These are phyloP conservation scores for Nothophoma quercina DNA, from an alignment of 2,329 filamentous ascomycete genomes.

Conservation along the genomic window DNA sequence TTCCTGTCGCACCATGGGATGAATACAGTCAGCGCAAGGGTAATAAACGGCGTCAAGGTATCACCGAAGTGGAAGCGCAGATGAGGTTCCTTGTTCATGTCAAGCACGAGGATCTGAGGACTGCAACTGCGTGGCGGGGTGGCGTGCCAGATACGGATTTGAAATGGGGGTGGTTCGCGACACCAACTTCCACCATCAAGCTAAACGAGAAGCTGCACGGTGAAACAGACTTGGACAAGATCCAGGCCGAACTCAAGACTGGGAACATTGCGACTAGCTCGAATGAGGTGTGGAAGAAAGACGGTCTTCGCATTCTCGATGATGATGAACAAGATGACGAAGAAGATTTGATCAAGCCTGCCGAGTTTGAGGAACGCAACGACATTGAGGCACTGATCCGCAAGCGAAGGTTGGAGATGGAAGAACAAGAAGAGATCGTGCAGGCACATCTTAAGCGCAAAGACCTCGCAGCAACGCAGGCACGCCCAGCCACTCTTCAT, in stretches of 20 bases:
- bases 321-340: constrained; percentile 47
- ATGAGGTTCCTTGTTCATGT: constrained; percentile 44
- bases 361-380: constrained; percentile 24
- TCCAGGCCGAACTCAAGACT: constrained; percentile 45
- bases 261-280: constrained; percentile 51
- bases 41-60: constrained; percentile 3
- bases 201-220: constrained; percentile 52
- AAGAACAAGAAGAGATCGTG: constrained; percentile 23
- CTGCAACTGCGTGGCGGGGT: constrained; percentile 51
- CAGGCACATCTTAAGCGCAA: constrained; percentile 6
- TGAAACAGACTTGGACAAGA: constrained; percentile 48
- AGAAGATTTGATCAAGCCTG: constrained; percentile 43
- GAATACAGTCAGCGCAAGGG: constrained; percentile 29
- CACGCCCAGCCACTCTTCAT: not conserved
- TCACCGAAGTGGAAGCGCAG: constrained; percentile 42
- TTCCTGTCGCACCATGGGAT: constrained; percentile 58
- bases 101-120: constrained; percentile 42
- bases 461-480: not conserved
- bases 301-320: constrained; percentile 57
- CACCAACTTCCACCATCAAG: constrained; percentile 48
- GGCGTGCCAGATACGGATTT: constrained; percentile 51
- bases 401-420: constrained; percentile 45
- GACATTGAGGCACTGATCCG: constrained; percentile 50
- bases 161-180: constrained; percentile 58
- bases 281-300: constrained; percentile 57